Evolutionary conservation across 2,329 filamentous ascomycete species (phyloP).

Genomic region (Geoglossum cookeanum): DNA sequence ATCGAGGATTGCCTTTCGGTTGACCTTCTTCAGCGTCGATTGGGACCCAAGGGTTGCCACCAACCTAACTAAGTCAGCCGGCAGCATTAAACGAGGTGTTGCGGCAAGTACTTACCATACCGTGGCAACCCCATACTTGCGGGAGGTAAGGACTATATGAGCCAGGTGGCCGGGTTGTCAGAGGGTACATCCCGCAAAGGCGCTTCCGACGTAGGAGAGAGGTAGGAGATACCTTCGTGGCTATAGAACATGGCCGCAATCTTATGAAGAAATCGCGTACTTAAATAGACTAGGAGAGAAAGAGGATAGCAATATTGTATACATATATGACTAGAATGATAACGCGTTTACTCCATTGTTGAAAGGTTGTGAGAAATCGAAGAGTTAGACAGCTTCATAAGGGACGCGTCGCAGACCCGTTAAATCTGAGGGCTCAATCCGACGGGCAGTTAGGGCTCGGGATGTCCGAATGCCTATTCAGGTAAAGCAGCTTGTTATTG

Average conservation of each 20-base stretch:
- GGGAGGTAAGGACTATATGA: slow-evolving; percentile 51
- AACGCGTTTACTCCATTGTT: background rate
- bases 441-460: no score
- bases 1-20: slow-evolving; percentile 68
- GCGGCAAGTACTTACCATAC: slow-evolving; percentile 48
- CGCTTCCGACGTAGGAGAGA: background rate
- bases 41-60: slow-evolving; percentile 71
- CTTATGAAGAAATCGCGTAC: background rate
- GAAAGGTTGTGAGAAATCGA: no score
- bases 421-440: no score
- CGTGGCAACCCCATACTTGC: slow-evolving; percentile 81
- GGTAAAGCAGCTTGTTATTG: no score
- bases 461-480: no score
- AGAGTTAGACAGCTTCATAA: no score
- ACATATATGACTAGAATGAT: background rate
- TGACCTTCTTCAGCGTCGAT: slow-evolving; percentile 52
- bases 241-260: slow-evolving; percentile 69
- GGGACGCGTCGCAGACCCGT: no score
- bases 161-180: background rate
- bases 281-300: background rate
- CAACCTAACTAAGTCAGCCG: slow-evolving; percentile 40
- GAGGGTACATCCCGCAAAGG: background rate
- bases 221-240: slow-evolving; percentile 54
- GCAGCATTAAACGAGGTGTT: background rate
- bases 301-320: background rate